Base-by-base conservation (phyloP, 1,139 yeast genomes). In the Schizosaccharomyces versatilis region DNA sequence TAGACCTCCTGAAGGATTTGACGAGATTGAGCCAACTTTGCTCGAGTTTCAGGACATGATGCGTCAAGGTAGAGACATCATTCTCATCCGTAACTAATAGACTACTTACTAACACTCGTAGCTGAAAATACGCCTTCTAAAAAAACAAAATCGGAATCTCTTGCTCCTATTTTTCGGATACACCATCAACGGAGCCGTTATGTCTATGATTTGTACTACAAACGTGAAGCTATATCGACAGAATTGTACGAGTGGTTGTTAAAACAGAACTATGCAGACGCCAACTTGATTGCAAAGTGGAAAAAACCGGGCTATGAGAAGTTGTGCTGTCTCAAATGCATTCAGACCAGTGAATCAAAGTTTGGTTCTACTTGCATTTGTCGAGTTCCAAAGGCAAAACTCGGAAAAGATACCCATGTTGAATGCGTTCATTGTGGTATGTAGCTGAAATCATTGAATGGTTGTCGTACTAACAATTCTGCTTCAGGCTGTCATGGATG, bases 211-310 rank as follows among this genome's bases (percentile, higher is more conserved):
- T 67, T 85, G 64, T 79, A 78, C 64, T 83, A 82, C 68, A 79
- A 78, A 59, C 73, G 83, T 58, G 77, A 81, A 60, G 74, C 80
- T 38, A 82, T 86, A 41, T 73, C 81, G 2, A 68, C 71, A 52
- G 80, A 80, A 48, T 70, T 86, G n/a, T 86, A 84, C 65, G 79
- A 79, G 52, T 86, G 90, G 84, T 69, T 86, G 36, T 63, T 84
- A 55, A 74, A 76, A 59, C 80, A 83, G 62, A 75, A 78, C 56
- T 77, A 78, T 61, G 83, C 77, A 1, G 90, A 86, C 64, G 77
- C 72, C 6, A 74, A 77, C 51, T 69, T 86, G 57, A 84, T 86
- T 44, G 93, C 95, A 41, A 86, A 86, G 66, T 86, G 96, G 96
- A 80, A 80, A 66, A 85, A 84, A 54, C 61, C 59, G 36, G 96